phyloP scores from a whole-genome alignment of 2,329 filamentous ascomycete genomes.

The Cercospora sp. region DNA sequence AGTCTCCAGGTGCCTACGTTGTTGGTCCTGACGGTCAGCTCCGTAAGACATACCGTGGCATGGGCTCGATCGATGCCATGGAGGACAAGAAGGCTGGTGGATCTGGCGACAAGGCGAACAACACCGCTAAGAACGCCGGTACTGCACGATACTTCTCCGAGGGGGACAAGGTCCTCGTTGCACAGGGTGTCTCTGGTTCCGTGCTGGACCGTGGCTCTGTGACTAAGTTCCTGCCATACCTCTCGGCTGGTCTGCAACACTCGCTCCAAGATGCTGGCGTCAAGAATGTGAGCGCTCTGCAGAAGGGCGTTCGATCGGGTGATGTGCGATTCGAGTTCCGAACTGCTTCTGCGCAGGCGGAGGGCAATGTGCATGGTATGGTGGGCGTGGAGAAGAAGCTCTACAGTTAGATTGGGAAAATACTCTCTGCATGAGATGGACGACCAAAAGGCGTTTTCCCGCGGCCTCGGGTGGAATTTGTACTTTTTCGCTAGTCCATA shows the following conservation, averaged over 20 bases:
- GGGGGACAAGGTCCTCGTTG: slow-evolving; percentile 89
- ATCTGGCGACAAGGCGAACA: slow-evolving; percentile 69
- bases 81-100: slow-evolving; percentile 96
- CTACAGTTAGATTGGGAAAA: slow-evolving; percentile 51
- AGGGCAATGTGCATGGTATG: slow-evolving; percentile 94
- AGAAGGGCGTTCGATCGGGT: slow-evolving; percentile 71
- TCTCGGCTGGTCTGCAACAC: slow-evolving; percentile 94
- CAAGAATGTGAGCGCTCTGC: slow-evolving; percentile 74
- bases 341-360: slow-evolving; percentile 89
- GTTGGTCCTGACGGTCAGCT: slow-evolving; percentile 95
- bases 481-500: background rate
- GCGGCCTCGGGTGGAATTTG: background rate
- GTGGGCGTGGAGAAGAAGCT: slow-evolving; percentile 99
- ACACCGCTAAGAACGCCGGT: slow-evolving; percentile 95
- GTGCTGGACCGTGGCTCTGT: slow-evolving; percentile 80
- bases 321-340: slow-evolving; percentile 88
- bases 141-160: slow-evolving; percentile 98
- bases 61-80: slow-evolving; percentile 99
- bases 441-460: slow-evolving; percentile 6
- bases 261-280: slow-evolving; percentile 94
- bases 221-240: slow-evolving; percentile 93
- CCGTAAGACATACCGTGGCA: slow-evolving; percentile 98
- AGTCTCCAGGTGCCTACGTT: slow-evolving; percentile 95
- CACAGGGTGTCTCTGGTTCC: slow-evolving; percentile 89
- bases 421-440: background rate